These are phyloP conservation scores for Eremochloa ophiuroides DNA, from an alignment of 176 grass and related monocot genomes.

Conservation along the genomic window DNA sequence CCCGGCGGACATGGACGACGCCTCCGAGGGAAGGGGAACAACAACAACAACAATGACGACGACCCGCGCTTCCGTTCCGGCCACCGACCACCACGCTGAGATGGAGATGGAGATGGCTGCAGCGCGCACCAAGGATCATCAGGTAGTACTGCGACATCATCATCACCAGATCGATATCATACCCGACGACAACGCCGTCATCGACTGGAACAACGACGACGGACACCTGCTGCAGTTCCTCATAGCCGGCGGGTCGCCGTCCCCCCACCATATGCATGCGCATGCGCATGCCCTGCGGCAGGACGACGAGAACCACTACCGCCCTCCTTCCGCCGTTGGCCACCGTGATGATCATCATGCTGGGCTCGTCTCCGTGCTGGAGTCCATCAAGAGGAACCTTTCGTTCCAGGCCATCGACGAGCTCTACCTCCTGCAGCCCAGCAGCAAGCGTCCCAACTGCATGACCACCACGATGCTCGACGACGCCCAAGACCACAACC, in stretches of 20 bases:
- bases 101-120: not conserved
- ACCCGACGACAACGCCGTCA: too few species aligned
- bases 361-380: constrained; percentile 29
- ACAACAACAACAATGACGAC: not conserved
- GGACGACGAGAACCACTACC: too few species aligned
- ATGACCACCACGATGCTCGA: not conserved
- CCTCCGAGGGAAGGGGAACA: not conserved
- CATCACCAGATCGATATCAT: too few species aligned
- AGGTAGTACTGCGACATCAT: not conserved
- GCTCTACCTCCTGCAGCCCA: constrained; percentile 14
- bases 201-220: not conserved
- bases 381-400: constrained; percentile 42
- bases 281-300: too few species aligned
- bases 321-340: too few species aligned
- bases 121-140: not conserved
- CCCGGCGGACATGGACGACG: not conserved
- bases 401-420: constrained; percentile 48
- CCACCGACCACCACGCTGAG: not conserved
- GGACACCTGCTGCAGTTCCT: constrained; percentile 19
- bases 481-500: not conserved
- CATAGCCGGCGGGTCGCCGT: not conserved
- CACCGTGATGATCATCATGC: too few species aligned
- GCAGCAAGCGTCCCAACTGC: constrained; percentile 9
- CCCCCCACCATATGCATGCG: too few species aligned
- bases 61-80: not conserved